These are phyloP conservation scores for Delphinella strobiligena DNA, from an alignment of 2,329 filamentous ascomycete species.

Conservation along the genomic window DNA sequence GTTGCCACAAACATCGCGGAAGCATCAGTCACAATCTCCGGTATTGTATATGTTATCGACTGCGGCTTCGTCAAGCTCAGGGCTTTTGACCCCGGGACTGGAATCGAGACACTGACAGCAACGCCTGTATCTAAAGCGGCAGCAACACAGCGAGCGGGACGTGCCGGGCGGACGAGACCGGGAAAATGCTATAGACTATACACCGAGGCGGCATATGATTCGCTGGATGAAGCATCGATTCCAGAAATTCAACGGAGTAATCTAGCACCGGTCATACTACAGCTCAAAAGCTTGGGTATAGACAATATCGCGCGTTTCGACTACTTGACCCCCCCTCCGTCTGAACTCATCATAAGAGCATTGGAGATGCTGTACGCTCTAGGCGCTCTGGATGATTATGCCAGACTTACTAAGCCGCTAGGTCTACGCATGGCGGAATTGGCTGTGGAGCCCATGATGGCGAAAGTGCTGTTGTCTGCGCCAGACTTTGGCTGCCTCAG, in stretches of 20 bases:
- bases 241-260: constrained; percentile 92
- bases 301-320: constrained; percentile 88
- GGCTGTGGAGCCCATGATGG: constrained; percentile 91
- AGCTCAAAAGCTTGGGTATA: constrained; percentile 88
- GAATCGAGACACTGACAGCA: constrained; percentile 76
- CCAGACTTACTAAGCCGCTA: constrained; percentile 79
- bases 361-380: constrained; percentile 80
- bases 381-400: constrained; percentile 77
- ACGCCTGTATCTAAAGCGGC: constrained; percentile 81
- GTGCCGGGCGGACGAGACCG: constrained; percentile 76
- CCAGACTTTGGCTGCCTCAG: constrained; percentile 63
- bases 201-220: constrained; percentile 59
- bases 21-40: constrained; percentile 87
- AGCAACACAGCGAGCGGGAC: constrained; percentile 79
- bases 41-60: constrained; percentile 84
- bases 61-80: constrained; percentile 83
- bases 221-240: constrained; percentile 58
- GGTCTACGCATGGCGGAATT: constrained; percentile 87
- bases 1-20: constrained; percentile 94
- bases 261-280: constrained; percentile 73
- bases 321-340: constrained; percentile 75
- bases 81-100: constrained; percentile 70
- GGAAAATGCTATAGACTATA: constrained; percentile 94
- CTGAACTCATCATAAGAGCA: constrained; percentile 72
- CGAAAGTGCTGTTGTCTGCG: constrained; percentile 70